phyloP scores from a whole-genome alignment of 2,329 filamentous ascomycete genomes.

The Lithohypha guttulata region DNA sequence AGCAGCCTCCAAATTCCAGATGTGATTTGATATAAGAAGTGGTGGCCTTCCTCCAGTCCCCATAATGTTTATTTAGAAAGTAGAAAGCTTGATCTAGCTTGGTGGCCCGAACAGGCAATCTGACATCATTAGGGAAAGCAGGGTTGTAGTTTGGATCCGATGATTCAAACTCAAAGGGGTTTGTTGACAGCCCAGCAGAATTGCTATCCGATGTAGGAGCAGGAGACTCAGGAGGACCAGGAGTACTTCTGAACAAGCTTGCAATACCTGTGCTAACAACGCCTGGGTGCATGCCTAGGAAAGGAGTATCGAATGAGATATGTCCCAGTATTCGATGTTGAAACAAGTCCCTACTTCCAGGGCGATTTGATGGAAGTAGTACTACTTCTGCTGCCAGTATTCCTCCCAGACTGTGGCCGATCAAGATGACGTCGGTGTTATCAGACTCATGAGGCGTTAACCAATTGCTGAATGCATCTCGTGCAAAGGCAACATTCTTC shows the following conservation, averaged over 20 bases:
- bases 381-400: slow-evolving; percentile 70
- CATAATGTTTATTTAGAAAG: slow-evolving; percentile 72
- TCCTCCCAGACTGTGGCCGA: slow-evolving; percentile 87
- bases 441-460: slow-evolving; percentile 63
- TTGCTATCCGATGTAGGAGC: neutral
- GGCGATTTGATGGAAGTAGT: slow-evolving; percentile 39
- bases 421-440: slow-evolving; percentile 66
- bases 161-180: slow-evolving; percentile 19
- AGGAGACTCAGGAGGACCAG: slow-evolving; percentile 3
- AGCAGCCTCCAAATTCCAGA: slow-evolving; percentile 68
- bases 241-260: slow-evolving; percentile 31
- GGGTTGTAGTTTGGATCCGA: slow-evolving; percentile 60
- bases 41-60: slow-evolving; percentile 59
- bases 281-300: slow-evolving; percentile 79
- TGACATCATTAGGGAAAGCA: slow-evolving; percentile 62
- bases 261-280: slow-evolving; percentile 72
- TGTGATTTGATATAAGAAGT: slow-evolving; percentile 67
- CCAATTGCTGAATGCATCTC: slow-evolving; percentile 75
- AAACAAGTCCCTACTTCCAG: slow-evolving; percentile 33
- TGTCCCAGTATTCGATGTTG: slow-evolving; percentile 70
- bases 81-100: slow-evolving; percentile 54
- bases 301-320: slow-evolving; percentile 74
- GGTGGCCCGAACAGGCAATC: slow-evolving; percentile 57
- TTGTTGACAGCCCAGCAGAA: neutral
- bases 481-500: slow-evolving; percentile 49